These are phyloP conservation scores for Paxillus ammoniavirescens DNA, from an alignment of 768 basidiomycete species.

Conservation along the genomic window DNA sequence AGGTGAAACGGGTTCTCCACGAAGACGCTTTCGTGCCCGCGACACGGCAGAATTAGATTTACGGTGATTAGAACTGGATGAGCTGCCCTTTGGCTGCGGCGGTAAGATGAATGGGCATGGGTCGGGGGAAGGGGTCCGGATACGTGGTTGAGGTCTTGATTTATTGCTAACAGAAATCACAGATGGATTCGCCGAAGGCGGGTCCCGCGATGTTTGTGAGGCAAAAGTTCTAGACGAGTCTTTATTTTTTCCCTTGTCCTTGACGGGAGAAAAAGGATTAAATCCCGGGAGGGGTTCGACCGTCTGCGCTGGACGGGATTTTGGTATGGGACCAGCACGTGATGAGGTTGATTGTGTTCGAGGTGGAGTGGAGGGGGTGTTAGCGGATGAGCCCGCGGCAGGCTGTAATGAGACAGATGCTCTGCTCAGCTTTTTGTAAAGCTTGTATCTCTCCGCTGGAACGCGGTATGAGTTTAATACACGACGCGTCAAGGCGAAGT, in stretches of 20 bases:
- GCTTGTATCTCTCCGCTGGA: constrained; percentile 75
- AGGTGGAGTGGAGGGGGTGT: constrained; percentile 34
- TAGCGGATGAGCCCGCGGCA: constrained; percentile 26
- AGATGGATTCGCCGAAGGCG: constrained; percentile 40
- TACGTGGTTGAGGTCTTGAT: constrained; percentile 20
- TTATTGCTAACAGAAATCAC: constrained; percentile 42
- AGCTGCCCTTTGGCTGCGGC: constrained; percentile 12
- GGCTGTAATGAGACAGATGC: constrained; percentile 36
- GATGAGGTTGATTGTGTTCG: constrained; percentile 23
- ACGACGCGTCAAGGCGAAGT: constrained; percentile 1
- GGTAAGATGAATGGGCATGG: constrained; percentile 39
- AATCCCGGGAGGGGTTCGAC: constrained; percentile 54
- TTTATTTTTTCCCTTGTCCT: constrained; percentile 54
- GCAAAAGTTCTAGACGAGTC: constrained; percentile 17
- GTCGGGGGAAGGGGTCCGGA: constrained; percentile 36
- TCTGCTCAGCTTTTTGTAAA: constrained; percentile 76
- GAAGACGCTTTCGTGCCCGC: constrained; percentile 75
- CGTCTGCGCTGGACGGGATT: constrained; percentile 50
- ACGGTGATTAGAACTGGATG: constrained; percentile 17
- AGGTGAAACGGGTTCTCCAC: constrained; percentile 81
- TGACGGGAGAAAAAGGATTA: constrained; percentile 81
- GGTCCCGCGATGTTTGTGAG: constrained; percentile 16
- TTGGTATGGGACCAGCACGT: constrained; percentile 37
- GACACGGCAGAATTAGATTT: constrained; percentile 46
- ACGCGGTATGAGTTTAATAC: constrained; percentile 13